Conservation (phyloP, 192 early-diverging fungal species). For the Thoreauomyces humboldtii region DNA sequence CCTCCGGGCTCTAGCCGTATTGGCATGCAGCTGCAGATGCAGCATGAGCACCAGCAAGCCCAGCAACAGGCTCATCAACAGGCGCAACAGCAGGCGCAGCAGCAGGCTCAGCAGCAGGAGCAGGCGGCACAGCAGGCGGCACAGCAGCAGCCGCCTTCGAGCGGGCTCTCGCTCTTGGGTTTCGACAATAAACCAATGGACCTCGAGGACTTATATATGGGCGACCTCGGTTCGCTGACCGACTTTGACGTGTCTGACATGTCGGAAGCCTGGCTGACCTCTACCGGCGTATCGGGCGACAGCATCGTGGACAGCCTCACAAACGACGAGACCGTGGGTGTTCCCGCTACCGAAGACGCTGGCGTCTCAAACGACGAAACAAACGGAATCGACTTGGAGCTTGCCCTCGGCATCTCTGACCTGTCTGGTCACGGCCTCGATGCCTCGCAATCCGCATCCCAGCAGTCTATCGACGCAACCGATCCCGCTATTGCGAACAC, state of each 20-base stretch:
- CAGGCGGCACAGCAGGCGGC: no score
- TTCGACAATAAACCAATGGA: neutral
- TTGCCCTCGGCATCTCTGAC: neutral
- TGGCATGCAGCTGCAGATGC: neutral
- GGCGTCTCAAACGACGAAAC: neutral
- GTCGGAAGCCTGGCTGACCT: neutral
- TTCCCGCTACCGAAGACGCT: neutral
- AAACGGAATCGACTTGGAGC: neutral
- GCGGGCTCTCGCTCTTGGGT: neutral
- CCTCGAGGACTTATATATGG: slow-evolving; percentile 6
- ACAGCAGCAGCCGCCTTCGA: neutral
- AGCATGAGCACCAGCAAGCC: neutral
- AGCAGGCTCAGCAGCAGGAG: neutral
- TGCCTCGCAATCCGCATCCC: neutral
- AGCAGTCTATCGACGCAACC: neutral
- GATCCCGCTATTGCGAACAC: neutral
- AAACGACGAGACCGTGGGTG: neutral
- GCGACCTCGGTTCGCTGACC: neutral
- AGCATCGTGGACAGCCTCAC: neutral
- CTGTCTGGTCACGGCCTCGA: neutral
- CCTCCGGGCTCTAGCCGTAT: no score
- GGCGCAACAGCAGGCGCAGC: neutral
- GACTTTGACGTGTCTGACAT: neutral
- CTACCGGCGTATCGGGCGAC: neutral
- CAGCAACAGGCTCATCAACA: no score